Conservation (phyloP, 2,329 filamentous ascomycete genomes). For the Diaporthe humulicola region DNA sequence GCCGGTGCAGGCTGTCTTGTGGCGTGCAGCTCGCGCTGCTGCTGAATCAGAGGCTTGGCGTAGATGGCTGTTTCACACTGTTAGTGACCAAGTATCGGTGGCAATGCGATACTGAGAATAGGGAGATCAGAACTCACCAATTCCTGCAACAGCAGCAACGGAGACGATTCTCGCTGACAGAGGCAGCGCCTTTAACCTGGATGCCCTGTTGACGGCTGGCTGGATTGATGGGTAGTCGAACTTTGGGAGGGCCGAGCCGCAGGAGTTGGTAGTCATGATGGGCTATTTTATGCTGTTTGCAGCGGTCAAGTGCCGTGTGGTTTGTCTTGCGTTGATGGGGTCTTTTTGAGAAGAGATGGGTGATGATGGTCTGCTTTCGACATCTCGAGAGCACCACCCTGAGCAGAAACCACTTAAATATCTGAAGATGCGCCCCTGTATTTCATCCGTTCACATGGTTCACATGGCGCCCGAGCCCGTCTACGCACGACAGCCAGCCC, state of each 20-base stretch:
- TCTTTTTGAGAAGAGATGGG: slow-evolving; percentile 20
- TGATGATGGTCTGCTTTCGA: slow-evolving; percentile 38
- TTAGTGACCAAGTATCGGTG: background rate
- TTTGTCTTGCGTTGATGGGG: background rate
- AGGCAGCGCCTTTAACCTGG: slow-evolving; percentile 33
- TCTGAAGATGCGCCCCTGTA: slow-evolving; percentile 9
- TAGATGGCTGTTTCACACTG: slow-evolving; percentile 27
- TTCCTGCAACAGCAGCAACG: slow-evolving; percentile 36
- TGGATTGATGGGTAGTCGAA: slow-evolving; percentile 39
- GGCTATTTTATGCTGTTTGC: background rate
- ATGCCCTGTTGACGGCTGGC: slow-evolving; percentile 34
- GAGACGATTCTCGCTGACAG: slow-evolving; percentile 34
- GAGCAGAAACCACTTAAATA: slow-evolving; percentile 38
- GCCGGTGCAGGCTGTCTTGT: background rate
- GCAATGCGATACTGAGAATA: too few relatives aligned
- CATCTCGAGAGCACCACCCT: slow-evolving; percentile 16
- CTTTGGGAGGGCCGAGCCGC: slow-evolving; percentile 39
- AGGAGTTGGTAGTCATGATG: slow-evolving; percentile 40
- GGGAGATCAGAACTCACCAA: slow-evolving; percentile 16
- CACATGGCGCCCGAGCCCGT: background rate
- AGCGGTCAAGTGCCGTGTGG: background rate
- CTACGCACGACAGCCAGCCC: background rate
- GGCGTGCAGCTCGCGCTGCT: slow-evolving; percentile 11
- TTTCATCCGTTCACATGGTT: background rate
- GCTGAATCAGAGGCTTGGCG: slow-evolving; percentile 30